These are phyloP conservation scores for Omphalotus guepiniiformis DNA, from an alignment of 768 basidiomycete species.

Conservation along the genomic window DNA sequence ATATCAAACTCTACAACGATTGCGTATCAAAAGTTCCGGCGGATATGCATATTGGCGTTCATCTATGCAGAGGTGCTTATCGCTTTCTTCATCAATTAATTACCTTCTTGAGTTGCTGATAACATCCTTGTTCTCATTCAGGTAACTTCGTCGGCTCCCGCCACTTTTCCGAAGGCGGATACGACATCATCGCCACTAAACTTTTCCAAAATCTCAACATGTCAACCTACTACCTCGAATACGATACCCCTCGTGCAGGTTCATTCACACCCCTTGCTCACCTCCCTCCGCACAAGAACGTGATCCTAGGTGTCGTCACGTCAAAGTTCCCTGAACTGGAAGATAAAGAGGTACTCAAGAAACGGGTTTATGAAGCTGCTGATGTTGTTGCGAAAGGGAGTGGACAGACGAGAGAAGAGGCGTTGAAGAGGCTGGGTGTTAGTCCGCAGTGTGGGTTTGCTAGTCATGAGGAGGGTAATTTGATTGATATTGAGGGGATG, in stretches of 20 bases:
- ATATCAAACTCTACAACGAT: constrained; percentile 19
- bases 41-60: constrained; percentile 38
- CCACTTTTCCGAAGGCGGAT: constrained; percentile 44
- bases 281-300: constrained; percentile 31
- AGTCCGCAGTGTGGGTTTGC: constrained; percentile 9
- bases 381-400: constrained; percentile 6
- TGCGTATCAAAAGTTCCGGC: constrained; percentile 31
- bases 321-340: constrained; percentile 34
- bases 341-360: constrained; percentile 6
- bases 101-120: background rate
- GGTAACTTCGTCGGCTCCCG: constrained; percentile 8
- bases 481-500: constrained; percentile 4
- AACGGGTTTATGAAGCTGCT: constrained; percentile 5
- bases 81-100: constrained; percentile 4
- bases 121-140: background rate
- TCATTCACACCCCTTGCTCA: constrained; percentile 28
- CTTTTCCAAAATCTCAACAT: constrained; percentile 42
- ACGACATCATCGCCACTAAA: constrained; percentile 40
- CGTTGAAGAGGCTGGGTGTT: constrained; percentile 1
- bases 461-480: constrained; percentile 3
- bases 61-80: constrained; percentile 39
- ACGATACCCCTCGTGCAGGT: constrained; percentile 44
- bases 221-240: constrained; percentile 44
- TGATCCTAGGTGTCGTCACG: constrained; percentile 40
- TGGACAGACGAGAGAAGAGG: background rate